Evolutionary conservation across 176 grass and related monocot genomes (phyloP), one percentile per base, ranked within the genome.

Genomic region (Eragrostis nindensis): DNA sequence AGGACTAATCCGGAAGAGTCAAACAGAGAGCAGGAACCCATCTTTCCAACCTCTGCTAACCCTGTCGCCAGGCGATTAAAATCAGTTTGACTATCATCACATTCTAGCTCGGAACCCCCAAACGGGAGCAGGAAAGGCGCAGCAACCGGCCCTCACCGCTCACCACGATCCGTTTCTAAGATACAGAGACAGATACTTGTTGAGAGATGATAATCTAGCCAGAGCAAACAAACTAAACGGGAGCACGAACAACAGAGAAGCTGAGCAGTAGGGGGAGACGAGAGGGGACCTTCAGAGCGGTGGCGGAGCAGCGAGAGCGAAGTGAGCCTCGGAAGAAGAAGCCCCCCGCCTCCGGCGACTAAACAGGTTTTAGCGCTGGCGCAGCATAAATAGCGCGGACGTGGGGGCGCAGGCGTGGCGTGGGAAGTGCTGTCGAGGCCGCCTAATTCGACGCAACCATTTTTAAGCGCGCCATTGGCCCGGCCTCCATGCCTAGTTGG

Each of bases 361-460:
- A n/a, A 41, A 2, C 76, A 66, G 49, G 76, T 52, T 7, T 3
- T 15, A 47, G 57, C 11, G 13, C 24, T 11, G 26, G 11, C 11
- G 57, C 57, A 27, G 30, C 76, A 79, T 79, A 79, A 79, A 79
- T 79, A 79, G 76, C 62, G 46, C 27, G 27, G 1, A 30, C 43
- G 25, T 1, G 16, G n/a, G 21, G 36, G 57, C 57, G 57, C 24
- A 55, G 55, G n/a, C 32, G 32, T 59, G 55, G 22, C n/a, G 55
- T 9, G 24, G 22, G 7, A 24, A 13, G 57, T 1, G 57, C 68
- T 78, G 86, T 78, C 80, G 47, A 27, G 1, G 26, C 39, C 76
- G 26, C 39, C 76, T 66, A 32, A 78, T 83, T 87, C 21, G 59
- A 24, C 18, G 47, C 55, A 3, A 24, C 36, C 6, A 17, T 65